Evolutionary conservation across 2,329 filamentous ascomycete genomes (phyloP), one percentile per base, ranked within the genome.

Genomic region (Diaporthe caulivora): DNA sequence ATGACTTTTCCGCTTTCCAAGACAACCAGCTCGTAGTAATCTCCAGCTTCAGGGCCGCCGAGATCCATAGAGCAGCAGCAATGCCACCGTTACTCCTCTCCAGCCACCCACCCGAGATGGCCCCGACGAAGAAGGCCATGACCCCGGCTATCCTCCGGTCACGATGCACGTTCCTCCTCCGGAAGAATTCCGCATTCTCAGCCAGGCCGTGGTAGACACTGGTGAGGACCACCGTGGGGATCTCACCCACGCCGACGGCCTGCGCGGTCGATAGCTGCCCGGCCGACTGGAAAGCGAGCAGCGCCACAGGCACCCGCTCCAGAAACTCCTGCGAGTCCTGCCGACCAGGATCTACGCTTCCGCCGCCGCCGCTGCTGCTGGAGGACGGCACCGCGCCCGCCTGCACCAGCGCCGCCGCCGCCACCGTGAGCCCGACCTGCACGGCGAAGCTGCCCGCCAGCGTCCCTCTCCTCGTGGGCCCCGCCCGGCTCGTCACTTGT

Each of bases 271-370:
- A 24, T 11, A 40, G 54, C 31, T 37, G 54, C 54, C 10, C 54
- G 31, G 31, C 54, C 21, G 54, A 37, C 29, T 57, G 31, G 31
- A 34, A 37, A 10, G 31, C 54, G 54, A 57, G 54, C 54, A 37
- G 31, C 29, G 54, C 54, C 2, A 55, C 17, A 18, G 53, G 53
- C 18, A 55, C 53, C 3, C 53, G 29, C 29, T 55, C 53, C 29
- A 55, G 53, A 18, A 55, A 55, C 29, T 55, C 53, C 53, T 55
- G 53, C 53, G 53, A 55, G 29, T 55, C 53, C 29, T 2, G 44
- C 18, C 15, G 17, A 0, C 18, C 44, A 17, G 44, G 18, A 17
- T 2, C 44, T 17, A 17, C 17, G 40, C 2, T 42, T 11, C 40
- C 6, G 18, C 18, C 6, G 42, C 18, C 17, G 15, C 44, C 8